These are phyloP conservation scores for Ceratobasidium sp. DNA, from an alignment of 1,284 basidiomycete species.

Conservation along the genomic window DNA sequence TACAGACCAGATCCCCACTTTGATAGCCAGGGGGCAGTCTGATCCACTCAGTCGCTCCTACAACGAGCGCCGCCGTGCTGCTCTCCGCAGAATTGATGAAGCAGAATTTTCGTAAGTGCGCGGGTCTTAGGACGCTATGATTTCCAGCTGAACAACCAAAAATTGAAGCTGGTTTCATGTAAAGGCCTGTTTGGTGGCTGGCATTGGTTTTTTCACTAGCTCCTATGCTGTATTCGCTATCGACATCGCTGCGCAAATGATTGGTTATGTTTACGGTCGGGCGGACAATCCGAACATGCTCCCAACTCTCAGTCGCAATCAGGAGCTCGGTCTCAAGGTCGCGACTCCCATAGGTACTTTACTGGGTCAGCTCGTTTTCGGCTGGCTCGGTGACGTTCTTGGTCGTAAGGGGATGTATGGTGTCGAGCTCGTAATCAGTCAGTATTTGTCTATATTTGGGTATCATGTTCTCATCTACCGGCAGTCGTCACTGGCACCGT, in stretches of 20 bases:
- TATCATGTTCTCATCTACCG: constrained; percentile 16
- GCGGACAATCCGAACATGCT: no score
- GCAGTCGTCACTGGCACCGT: constrained; percentile 63
- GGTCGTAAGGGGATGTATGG: constrained; percentile 58
- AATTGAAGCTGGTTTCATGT: constrained; percentile 67
- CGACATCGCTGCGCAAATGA: constrained; percentile 81
- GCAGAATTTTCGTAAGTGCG: constrained; percentile 73
- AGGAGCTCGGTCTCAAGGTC: constrained; percentile 79
- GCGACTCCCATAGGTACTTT: constrained; percentile 67
- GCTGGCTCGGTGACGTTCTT: constrained; percentile 52
- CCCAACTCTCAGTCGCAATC: constrained; percentile 70
- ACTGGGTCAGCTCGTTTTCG: constrained; percentile 48
- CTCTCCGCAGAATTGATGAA: constrained; percentile 81
- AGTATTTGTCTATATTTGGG: not conserved
- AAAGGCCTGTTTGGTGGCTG: constrained; percentile 77
- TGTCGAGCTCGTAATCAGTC: constrained; percentile 62
- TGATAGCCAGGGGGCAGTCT: no score
- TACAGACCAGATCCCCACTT: no score
- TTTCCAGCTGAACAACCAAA: not conserved
- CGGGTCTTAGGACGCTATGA: constrained; percentile 2
- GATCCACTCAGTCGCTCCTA: no score
- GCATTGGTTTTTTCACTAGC: constrained; percentile 85
- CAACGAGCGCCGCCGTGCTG: constrained; percentile 71
- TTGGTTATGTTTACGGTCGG: constrained; percentile 65
- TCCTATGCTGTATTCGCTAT: constrained; percentile 59